Conservation (phyloP, 2,329 filamentous ascomycete genomes). For the Rugonectria rugulosa region DNA sequence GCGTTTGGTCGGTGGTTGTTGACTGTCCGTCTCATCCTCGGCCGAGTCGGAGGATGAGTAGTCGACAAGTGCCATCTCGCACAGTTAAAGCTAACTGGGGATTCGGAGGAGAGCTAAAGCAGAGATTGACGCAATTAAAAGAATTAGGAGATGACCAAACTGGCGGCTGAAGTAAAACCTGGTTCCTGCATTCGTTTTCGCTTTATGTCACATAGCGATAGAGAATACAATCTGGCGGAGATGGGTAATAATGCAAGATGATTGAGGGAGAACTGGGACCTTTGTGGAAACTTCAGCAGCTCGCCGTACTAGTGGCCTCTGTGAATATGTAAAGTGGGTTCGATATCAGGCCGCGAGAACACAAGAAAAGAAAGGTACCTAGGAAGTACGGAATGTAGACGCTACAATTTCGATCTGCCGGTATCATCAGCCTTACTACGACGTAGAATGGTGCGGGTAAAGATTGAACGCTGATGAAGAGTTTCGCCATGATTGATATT, state of each 20-base stretch:
- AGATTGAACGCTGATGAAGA: too few relatives aligned
- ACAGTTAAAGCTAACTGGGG: not conserved
- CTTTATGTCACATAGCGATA: not conserved
- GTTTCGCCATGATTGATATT: too few relatives aligned
- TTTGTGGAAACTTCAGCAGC: conserved; percentile 8
- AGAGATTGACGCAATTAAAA: not conserved
- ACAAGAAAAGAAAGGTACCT: not conserved
- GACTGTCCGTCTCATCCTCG: conserved; percentile 33
- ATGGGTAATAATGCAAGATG: not conserved
- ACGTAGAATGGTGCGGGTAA: too few relatives aligned
- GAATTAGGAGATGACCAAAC: not conserved
- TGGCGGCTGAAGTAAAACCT: not conserved
- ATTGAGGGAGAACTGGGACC: not conserved
- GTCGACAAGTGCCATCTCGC: conserved; percentile 68
- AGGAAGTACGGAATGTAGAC: too few relatives aligned
- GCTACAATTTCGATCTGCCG: too few relatives aligned
- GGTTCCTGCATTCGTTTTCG: conserved; percentile 15
- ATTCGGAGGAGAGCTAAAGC: not conserved
- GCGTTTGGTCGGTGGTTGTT: conserved; percentile 44
- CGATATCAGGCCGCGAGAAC: not conserved
- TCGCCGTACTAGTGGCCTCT: not conserved
- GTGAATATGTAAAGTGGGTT: conserved; percentile 12
- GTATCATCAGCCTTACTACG: too few relatives aligned
- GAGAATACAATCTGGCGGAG: not conserved
- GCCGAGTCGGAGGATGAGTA: conserved; percentile 54